Conservation (phyloP, 495 filamentous ascomycete species). For the Penicilliopsis zonata region DNA sequence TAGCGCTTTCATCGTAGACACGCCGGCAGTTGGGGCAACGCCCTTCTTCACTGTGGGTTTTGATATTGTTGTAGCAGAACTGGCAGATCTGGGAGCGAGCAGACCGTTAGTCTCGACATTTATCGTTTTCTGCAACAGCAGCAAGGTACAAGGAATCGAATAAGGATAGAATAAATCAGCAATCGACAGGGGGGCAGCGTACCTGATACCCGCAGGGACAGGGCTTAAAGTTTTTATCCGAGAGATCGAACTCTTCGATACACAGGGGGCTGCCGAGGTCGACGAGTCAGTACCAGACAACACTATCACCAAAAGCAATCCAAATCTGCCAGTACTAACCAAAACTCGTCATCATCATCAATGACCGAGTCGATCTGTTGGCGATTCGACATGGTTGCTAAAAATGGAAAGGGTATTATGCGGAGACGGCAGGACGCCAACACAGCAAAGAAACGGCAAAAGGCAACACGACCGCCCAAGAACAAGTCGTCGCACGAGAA, state of each 20-base stretch:
- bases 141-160: too few relatives aligned
- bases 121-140: too few relatives aligned
- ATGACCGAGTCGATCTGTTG: constrained; percentile 89
- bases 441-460: constrained; percentile 13
- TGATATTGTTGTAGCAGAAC: constrained; percentile 99
- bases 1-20: constrained; percentile 89
- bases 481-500: constrained; percentile 8
- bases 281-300: constrained; percentile 7
- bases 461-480: constrained; percentile 10
- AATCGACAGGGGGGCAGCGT: constrained; percentile 16
- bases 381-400: constrained; percentile 42
- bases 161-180: too few relatives aligned
- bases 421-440: constrained; percentile 11
- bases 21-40: constrained; percentile 92
- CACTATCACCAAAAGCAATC: neutral
- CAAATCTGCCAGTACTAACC: constrained; percentile 38
- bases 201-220: constrained; percentile 99
- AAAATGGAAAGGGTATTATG: constrained; percentile 7
- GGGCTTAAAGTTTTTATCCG: constrained; percentile 92
- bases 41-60: constrained; percentile 80
- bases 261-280: constrained; percentile 64
- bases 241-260: constrained; percentile 97
- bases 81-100: constrained; percentile 71
- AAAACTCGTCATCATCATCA: constrained; percentile 91
- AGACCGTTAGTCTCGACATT: too few relatives aligned